phyloP scores from a whole-genome alignment of 257 asterid genomes.

The Orobanche coerulescens region DNA sequence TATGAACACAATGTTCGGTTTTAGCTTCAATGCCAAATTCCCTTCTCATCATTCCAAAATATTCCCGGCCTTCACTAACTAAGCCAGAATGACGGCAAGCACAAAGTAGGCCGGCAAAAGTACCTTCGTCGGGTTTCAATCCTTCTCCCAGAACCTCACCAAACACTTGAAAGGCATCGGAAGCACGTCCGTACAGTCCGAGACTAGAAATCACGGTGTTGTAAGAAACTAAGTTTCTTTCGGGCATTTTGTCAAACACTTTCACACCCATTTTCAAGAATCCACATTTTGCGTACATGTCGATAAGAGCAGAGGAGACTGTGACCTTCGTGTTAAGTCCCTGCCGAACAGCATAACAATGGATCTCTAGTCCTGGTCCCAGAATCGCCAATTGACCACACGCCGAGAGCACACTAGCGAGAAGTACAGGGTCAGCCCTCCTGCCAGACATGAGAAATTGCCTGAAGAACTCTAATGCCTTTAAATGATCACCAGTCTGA shows the following conservation, averaged over 20 bases:
- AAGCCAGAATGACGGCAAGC: constrained; percentile 83
- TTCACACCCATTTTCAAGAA: constrained; percentile 51
- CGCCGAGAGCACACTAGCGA: constrained; percentile 49
- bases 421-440: constrained; percentile 40
- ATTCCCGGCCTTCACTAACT: constrained; percentile 41
- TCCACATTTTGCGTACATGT: constrained; percentile 91
- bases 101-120: constrained; percentile 57
- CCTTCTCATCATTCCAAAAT: constrained; percentile 43
- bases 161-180: constrained; percentile 46
- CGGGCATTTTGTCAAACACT: constrained; percentile 45
- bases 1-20: constrained; percentile 64
- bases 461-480: constrained; percentile 47
- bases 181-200: constrained; percentile 57
- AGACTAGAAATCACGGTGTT: constrained; percentile 53
- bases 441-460: constrained; percentile 32
- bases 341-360: constrained; percentile 61
- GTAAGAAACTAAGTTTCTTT: constrained; percentile 46
- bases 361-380: constrained; percentile 60
- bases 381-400: constrained; percentile 42
- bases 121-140: constrained; percentile 54
- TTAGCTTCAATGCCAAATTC: constrained; percentile 40
- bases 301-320: constrained; percentile 72
- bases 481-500: constrained; percentile 31
- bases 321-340: constrained; percentile 25
- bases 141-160: constrained; percentile 37